These are phyloP conservation scores for Sphagnum contortum DNA, from an alignment of 225 moss, liverwort and hornwort species.

Conservation along the genomic window DNA sequence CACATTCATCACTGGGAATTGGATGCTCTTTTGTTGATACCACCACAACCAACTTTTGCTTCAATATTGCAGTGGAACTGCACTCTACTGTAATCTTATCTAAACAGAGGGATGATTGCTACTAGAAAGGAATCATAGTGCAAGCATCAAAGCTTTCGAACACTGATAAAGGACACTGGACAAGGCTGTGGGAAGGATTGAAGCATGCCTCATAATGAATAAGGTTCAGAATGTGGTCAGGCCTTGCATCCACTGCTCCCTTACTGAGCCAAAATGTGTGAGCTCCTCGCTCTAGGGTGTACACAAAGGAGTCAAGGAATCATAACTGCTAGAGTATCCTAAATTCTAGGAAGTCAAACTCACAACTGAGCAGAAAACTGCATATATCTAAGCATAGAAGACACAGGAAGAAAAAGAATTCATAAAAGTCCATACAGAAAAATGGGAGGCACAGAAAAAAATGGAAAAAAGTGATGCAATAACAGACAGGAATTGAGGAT, in stretches of 20 bases:
- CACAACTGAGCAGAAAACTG: no score
- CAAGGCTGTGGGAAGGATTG: no score
- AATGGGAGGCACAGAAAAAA: neutral
- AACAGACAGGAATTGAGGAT: conserved; percentile 35
- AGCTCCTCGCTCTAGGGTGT: conserved; percentile 82
- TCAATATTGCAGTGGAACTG: no score
- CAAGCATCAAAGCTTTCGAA: no score
- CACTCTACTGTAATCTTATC: no score
- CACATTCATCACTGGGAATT: neutral
- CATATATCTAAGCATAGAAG: no score
- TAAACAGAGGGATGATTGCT: no score
- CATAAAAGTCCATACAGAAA: neutral
- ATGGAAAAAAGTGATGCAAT: neutral
- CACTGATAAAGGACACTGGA: no score
- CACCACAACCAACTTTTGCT: neutral
- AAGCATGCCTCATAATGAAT: conserved; percentile 77
- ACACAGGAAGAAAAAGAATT: neutral
- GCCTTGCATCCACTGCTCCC: conserved; percentile 68
- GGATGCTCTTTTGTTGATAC: neutral
- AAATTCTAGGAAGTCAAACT: neutral
- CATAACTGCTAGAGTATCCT: neutral
- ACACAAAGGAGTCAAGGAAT: conserved; percentile 52
- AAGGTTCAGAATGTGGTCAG: conserved; percentile 76
- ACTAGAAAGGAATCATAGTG: no score
- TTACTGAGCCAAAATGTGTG: conserved; percentile 70